Evolutionary conservation across 2,329 filamentous ascomycete genomes (phyloP).

Genomic region (Periglandula ipomoeae): DNA sequence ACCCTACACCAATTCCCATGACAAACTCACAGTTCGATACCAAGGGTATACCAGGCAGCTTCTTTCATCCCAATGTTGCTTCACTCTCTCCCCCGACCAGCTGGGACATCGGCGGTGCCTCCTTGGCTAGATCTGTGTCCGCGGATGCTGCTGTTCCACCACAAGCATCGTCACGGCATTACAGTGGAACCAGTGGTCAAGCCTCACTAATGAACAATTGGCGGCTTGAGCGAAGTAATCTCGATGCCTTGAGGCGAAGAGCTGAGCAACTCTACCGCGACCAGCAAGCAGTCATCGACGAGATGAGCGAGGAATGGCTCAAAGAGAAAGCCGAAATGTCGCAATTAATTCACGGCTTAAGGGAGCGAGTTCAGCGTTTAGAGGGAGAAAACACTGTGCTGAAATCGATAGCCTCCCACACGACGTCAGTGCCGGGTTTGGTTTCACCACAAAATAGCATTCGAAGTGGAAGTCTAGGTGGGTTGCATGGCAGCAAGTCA

Average conservation of each 20-base stretch:
- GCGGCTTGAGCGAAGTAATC: constrained; percentile 41
- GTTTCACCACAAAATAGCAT: constrained; percentile 22
- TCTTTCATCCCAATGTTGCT: constrained; percentile 7
- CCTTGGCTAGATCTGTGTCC: constrained; percentile 20
- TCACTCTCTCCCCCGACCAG: constrained; percentile 6
- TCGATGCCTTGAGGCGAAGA: constrained; percentile 43
- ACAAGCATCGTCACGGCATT: constrained; percentile 26
- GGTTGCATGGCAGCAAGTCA: constrained; percentile 11
- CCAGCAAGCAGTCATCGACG: constrained; percentile 44
- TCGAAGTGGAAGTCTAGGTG: constrained; percentile 16
- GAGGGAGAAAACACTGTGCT: constrained; percentile 28
- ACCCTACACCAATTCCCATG: not conserved
- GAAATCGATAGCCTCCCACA: constrained; percentile 20
- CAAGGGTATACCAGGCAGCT: not conserved
- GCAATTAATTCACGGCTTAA: constrained; percentile 31
- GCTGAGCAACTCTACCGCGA: constrained; percentile 48
- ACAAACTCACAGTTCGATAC: not conserved
- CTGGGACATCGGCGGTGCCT: constrained; percentile 11
- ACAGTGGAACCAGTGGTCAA: constrained; percentile 32
- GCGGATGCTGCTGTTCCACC: constrained; percentile 22
- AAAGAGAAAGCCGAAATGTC: constrained; percentile 33
- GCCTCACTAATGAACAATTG: constrained; percentile 22
- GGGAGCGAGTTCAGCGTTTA: constrained; percentile 27
- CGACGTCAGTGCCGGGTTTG: constrained; percentile 20
- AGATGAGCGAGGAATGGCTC: constrained; percentile 38